Percentiles rank a stretch among this genome's conserved stretches.
Conservation (phyloP, 306 rosid species). For the Quercus engelmannii region DNA sequence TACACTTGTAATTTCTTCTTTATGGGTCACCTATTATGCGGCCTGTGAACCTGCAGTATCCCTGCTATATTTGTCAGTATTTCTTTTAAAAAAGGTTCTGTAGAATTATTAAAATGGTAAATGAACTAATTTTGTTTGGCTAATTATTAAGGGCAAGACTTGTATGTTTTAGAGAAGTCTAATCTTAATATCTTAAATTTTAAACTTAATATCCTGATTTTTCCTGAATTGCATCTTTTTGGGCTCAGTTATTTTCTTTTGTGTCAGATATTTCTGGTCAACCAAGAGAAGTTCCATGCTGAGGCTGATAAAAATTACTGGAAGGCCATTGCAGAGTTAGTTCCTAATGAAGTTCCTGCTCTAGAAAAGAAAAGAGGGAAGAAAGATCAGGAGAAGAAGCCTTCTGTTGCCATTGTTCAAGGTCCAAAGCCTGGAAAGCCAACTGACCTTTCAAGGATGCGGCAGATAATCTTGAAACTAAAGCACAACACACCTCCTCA, state of each 20-base stretch:
- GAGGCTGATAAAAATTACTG: conserved; percentile 39
- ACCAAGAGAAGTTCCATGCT: conserved; percentile 45
- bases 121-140: not conserved
- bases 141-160: not conserved
- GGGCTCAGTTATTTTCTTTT: not conserved
- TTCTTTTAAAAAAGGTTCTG: too few species aligned
- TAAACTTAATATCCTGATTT: not conserved
- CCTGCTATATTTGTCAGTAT: not conserved
- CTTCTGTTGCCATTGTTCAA: conserved; percentile 26
- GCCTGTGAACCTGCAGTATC: not conserved
- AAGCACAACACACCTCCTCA: conserved; percentile 42
- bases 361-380: conserved; percentile 38
- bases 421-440: conserved; percentile 53
- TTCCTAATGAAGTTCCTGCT: conserved; percentile 40
- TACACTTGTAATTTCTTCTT: not conserved
- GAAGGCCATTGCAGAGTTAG: conserved; percentile 46
- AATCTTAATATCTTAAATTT: not conserved
- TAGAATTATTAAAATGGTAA: too few species aligned
- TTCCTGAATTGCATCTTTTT: not conserved
- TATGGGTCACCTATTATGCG: not conserved
- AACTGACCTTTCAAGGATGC: conserved; percentile 47
- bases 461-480: conserved; percentile 36
- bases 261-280: conserved; percentile 31
- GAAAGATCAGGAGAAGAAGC: conserved; percentile 38
- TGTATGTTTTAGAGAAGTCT: too few species aligned